Evolutionary conservation across 163 green algal species (phyloP), one percentile per base, ranked within the genome.

Genomic region (Scenedesmus sp.): DNA sequence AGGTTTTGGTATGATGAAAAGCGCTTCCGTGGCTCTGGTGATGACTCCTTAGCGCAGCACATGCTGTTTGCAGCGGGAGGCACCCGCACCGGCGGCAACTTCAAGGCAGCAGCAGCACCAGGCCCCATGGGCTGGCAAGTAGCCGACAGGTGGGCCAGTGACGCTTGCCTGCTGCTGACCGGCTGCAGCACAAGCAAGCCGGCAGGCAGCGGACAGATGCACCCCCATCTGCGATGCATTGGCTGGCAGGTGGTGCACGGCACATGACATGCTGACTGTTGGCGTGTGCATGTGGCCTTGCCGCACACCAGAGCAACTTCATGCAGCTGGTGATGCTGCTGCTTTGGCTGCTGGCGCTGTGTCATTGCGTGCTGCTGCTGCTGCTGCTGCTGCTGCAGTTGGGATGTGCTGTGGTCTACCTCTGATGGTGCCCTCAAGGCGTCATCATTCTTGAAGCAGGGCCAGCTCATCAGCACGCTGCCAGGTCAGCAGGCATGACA

Each of bases 1-100:
- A 92, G 93, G 30, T 95, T 94, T 53, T 95, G 93, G 93, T 91
- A 94, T 37, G 93, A 95, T 80, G 93, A 95, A 68, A 95, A 94
- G 88, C 91, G 92, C 24, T 95, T 95, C 87, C 92, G 86, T 4
- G 92, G 93, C 91, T 91, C 43, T 16, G 93, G 93, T 6, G 86
- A 92, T 3, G 89, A 90, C 26, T 94, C 89, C 0, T 89, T 95
- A 10, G 92, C 93, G 13, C 92, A 95, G 79, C 46, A 73, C 1
- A 89, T 90, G 16, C 92, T 95, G 43, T 43, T 89, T 44, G 89
- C 91, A 4, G 81, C 89, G n/a, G 93, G 93, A 9, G 93, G 93
- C 49, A 65, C 24, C 42, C 89, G 93, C 2, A 91, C 65, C 12
- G 93, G 93, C 10, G 93, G 93, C 73, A 88, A 93, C 49, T 20